Evolutionary conservation across 2,329 filamentous ascomycete genomes (phyloP), one percentile per base, ranked within the genome.

Genomic region (Xylariaceae sp.): DNA sequence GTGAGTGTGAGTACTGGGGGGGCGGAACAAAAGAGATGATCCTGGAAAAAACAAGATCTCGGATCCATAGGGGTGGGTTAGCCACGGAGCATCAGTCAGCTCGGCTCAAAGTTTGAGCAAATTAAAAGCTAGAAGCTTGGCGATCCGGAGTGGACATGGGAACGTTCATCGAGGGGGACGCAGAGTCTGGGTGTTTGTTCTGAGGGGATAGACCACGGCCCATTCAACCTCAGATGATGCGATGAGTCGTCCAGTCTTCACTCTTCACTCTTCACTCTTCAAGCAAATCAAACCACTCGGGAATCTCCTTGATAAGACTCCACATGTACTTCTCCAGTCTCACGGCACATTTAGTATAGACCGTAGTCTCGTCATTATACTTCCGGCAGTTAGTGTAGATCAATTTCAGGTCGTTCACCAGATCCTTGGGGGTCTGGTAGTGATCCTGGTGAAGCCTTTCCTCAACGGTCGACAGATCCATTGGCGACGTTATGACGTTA

Each of bases 401-500:
- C 65, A 97, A 81, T 67, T 85, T 86, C 7, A 91, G 89, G 69
- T 99, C 94, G 60, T 80, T 83, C 73, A 92, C 85, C 64, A 99
- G 96, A 65, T 97, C 94, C 68, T 97, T 91, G 0, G 94, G 92
- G 0, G 84, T 91, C 12, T 85, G 82, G 68, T 99, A 99, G 67
- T 92, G 83, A 72, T 97, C 94, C 40, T 90, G 89, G 67, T 97
- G 91, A 60, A 96, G 86, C 72, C 95, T 95, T 63, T 84, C 85
- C 72, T 97, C 94, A 92, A 99, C 97, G 26, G 91, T 96, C 47
- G 83, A 86, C 47, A 96, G 78, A 68, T 96, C 94, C 94, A 99
- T 99, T 37, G 94, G 94, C 70, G 96, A 88, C 68, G 91, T 91
- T 76, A 99, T 99, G 58, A 97, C 91, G 56, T 96, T 90, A 76